Evolutionary conservation across 1,284 basidiomycete genomes (phyloP), one percentile per base, ranked within the genome.

Genomic region (Puccinia novopanici): DNA sequence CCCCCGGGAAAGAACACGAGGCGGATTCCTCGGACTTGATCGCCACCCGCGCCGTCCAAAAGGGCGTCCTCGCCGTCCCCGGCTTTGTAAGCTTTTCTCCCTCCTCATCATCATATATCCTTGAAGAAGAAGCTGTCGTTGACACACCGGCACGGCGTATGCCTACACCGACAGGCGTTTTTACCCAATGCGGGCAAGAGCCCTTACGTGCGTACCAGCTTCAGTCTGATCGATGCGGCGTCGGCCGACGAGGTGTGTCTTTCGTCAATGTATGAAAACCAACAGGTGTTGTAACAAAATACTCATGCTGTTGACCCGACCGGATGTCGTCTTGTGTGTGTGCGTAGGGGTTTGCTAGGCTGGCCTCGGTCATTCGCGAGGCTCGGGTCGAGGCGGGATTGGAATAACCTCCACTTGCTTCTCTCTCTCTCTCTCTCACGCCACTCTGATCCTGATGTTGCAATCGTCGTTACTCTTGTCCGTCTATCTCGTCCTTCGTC

Each of bases 31-130:
- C 90, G 83, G 87, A 88, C n/a, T 84, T 97, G 70, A 93, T 98
- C 83, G 88, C 89, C 75, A 91, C 90, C 19, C 91, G 91, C 83
- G 94, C 94, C 1, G 88, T 92, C 72, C 90, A 90, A 79, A 90
- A 90, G 73, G 93, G 93, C 30, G 92, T 98, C 2, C 89, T 98
- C 27, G 94, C 93, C 13, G 89, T 98, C 6, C 95, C 95, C 0
- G 87, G 87, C 34, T 82, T 83, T 0, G 94, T 87, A 81, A 84
- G 82, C 83, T 84, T 73, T 50, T 65, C 0, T 2, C 19, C 6
- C 34, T 37, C 24, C 61, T 70, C 2, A 13, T 27, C 52, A 37
- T 34, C 30, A 13, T 15, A 13, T 15, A 54, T 54, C 6, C 2
- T 63, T 19, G 5, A 22, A 30, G 27, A 5, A 42, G 54, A 1